Percentiles rank a stretch among this genome's conserved stretches.
These are phyloP conservation scores for Gossypium sturtianum DNA, from an alignment of 345 rosid genomes.

Conservation along the genomic window DNA sequence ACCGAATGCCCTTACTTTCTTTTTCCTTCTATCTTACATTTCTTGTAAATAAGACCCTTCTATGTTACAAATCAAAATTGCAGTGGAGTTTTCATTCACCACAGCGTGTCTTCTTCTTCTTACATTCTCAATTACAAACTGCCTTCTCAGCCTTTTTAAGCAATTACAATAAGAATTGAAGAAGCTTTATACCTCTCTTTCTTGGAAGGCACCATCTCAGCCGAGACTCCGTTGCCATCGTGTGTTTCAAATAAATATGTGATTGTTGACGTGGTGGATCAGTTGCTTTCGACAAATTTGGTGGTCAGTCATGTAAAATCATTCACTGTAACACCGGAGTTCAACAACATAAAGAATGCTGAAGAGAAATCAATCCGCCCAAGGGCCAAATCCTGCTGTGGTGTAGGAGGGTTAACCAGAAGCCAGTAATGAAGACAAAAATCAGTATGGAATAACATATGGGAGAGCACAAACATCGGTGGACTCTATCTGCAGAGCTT, in stretches of 20 bases:
- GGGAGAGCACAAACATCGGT: constrained; percentile 67
- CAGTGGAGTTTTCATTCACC: constrained; percentile 26
- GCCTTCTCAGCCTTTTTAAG: constrained; percentile 20
- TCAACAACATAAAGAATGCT: constrained; percentile 12
- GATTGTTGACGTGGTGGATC: neutral
- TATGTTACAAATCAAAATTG: constrained; percentile 60
- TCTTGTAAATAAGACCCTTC: constrained; percentile 26
- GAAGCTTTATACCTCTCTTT: constrained; percentile 18
- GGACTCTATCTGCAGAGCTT: constrained; percentile 50
- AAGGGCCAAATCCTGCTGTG: constrained; percentile 11
- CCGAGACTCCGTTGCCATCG: neutral
- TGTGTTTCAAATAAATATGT: neutral
- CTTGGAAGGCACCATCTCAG: constrained; percentile 3
- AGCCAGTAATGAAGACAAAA: constrained; percentile 7
- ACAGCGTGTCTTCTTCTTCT: constrained; percentile 17
- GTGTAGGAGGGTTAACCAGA: constrained; percentile 5
- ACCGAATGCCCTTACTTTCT: constrained; percentile 29
- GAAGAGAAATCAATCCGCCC: constrained; percentile 3
- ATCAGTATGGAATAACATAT: constrained; percentile 69
- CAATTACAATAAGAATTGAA: constrained; percentile 19
- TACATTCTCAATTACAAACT: constrained; percentile 24
- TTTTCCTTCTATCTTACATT: constrained; percentile 36
- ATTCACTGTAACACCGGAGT: constrained; percentile 2
- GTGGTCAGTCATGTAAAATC: neutral
- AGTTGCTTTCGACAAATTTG: neutral